Base-by-base conservation (phyloP, 2,329 filamentous ascomycete species). In the Epichloe sibirici region DNA sequence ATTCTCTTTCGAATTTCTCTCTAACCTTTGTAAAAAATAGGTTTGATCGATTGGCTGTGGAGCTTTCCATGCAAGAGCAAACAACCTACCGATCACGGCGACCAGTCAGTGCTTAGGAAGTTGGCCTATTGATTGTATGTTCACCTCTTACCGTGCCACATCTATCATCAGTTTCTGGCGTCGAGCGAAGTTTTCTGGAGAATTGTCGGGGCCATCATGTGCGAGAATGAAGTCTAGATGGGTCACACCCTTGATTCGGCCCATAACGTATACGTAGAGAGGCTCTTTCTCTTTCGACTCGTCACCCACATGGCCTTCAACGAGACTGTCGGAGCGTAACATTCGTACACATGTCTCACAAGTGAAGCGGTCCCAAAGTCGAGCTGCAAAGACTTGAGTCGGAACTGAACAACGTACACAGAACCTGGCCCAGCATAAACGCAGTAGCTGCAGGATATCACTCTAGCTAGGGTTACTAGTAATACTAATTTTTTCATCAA, bases 61-160 rank as follows among this genome's bases (percentile, higher is more conserved):
- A 4, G 57, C 12, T 40, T 68, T 70, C 67, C 66, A 73, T 3
- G 66, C 63, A 31, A 64, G 57, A 51, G 67, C 66, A 59, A 71
- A 68, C 57, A 71, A 71, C n/a, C 69, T 71, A 35, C 34, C 52
- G 38, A 45, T 45, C 15, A 21, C 17, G 17, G 17, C 17, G 17
- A 21, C 17, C 17, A 44, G 17, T 53, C 7, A 54, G 38, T 51
- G 49, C 25, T 40, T 23, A 12, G 12, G 21, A 45, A 13, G 17
- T 34, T 11, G 4, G 15, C 28, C 28, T 31, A 45, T 17, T 7
- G 21, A 21, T 51, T 55, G 51, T 52, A 39, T 44, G 61, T 35
- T 11, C 7, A 23, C 25, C 15, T 15, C 35, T 49, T 40, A 49
- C 47, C 34, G 34, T 40, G 47, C 47, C n/a, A 49, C 47, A 35